Conservation (phyloP, 1,139 yeast species). For the Lodderomyces margitis region DNA sequence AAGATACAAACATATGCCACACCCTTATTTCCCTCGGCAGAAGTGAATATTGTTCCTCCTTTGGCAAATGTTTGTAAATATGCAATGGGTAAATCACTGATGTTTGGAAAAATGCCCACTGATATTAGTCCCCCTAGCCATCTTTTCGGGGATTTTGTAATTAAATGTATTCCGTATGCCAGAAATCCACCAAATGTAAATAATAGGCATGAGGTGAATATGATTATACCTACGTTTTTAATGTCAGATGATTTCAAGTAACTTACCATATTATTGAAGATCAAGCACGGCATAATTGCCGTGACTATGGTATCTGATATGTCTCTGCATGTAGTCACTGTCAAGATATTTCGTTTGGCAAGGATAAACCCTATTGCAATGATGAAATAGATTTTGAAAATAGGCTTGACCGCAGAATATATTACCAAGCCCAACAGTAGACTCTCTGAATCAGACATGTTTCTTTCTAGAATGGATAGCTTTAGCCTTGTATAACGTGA, state of each 20-base stretch:
- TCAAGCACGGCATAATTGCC: slow-evolving; percentile 74
- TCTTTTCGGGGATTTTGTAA: slow-evolving; percentile 56
- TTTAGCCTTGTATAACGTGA: not conserved
- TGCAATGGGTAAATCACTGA: slow-evolving; percentile 86
- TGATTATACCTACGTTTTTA: slow-evolving; percentile 71
- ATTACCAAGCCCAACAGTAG: slow-evolving; percentile 64
- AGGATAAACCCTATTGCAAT: slow-evolving; percentile 66
- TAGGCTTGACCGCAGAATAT: slow-evolving; percentile 81
- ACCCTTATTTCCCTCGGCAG: slow-evolving; percentile 67
- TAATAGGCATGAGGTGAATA: slow-evolving; percentile 51
- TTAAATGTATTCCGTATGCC: slow-evolving; percentile 31
- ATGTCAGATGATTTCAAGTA: slow-evolving; percentile 71
- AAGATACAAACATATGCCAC: slow-evolving; percentile 85
- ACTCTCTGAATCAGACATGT: slow-evolving; percentile 12
- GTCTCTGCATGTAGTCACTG: slow-evolving; percentile 73
- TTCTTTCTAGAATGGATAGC: no score
- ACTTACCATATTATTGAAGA: slow-evolving; percentile 71
- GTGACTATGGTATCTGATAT: slow-evolving; percentile 70
- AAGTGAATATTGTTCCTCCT: slow-evolving; percentile 56
- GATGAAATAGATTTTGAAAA: slow-evolving; percentile 78
- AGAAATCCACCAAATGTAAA: slow-evolving; percentile 38
- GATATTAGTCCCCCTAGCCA: slow-evolving; percentile 82
- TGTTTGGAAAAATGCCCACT: slow-evolving; percentile 62
- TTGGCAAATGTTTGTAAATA: slow-evolving; percentile 76
- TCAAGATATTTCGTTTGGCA: slow-evolving; percentile 64